Base-by-base conservation (phyloP, 2,329 filamentous ascomycete genomes). In the Neocatenulostroma microsporum region DNA sequence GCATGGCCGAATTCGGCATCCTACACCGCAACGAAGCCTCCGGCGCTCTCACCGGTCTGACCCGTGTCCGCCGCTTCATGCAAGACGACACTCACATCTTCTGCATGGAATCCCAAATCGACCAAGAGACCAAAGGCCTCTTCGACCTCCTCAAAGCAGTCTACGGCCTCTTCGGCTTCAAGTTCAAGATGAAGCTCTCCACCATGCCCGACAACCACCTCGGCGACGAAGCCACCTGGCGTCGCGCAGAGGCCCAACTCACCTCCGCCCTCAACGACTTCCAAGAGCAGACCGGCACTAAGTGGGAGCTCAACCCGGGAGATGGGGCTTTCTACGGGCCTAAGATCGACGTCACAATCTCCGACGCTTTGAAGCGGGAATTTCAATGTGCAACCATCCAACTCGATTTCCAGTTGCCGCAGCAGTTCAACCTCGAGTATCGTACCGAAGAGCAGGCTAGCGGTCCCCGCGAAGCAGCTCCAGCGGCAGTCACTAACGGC, bases 261-360 rank as follows among this genome's bases (percentile, higher is more conserved):
- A 80, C 79, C 55, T 72, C 80, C 42, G 85, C 88, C 13, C 72
- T 98, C 32, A 75, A 91, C 47, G 73, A 80, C 45, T 96, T 95
- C 62, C 73, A 76, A 39, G 65, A 64, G 14, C 61, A 64, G 31
- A 71, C 70, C 35, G 75, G 80, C 42, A 73, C 78, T 21, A 70
- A 78, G 46, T 98, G 91, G 91, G 82, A 85, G 61, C 70, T 94
- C 34, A 94, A 96, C 63, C 82, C 86, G 42, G 91, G 89, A 39
- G 91, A 98, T 53, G 91, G 91, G 57, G 91, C 91, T 36, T 98
- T 96, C 67, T 98, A 98, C 62, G 91, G 91, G 2, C 91, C 91
- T 34, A 98, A 98, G 76, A 94, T 96, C 52, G 91, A 98, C 54
- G 91, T 98, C 56, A 93, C 85, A 44, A 88, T 98, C 55, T 81